Conservation (phyloP, 768 basidiomycete genomes). For the Trametes punicea region DNA sequence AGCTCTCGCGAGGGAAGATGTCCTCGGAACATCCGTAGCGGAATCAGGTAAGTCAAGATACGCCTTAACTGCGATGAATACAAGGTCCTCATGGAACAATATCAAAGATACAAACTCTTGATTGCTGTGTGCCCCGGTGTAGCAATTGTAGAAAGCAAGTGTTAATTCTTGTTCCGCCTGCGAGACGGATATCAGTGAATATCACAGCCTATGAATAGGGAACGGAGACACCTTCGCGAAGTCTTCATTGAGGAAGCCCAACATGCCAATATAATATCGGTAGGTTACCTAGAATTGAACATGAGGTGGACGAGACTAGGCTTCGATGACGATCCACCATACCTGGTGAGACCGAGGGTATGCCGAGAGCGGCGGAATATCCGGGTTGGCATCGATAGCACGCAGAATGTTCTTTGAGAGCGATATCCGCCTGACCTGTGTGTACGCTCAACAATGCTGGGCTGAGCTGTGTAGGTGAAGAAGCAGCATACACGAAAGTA, state of each 20-base stretch:
- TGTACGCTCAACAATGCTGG: not conserved
- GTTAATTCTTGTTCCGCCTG: constrained; percentile 86
- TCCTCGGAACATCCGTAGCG: constrained; percentile 83
- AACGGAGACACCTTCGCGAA: constrained; percentile 70
- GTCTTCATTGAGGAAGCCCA: constrained; percentile 91
- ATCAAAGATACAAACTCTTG: constrained; percentile 64
- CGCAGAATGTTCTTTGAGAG: constrained; percentile 89
- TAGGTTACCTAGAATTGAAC: constrained; percentile 73
- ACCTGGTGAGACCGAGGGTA: constrained; percentile 90
- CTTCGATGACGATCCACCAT: constrained; percentile 13
- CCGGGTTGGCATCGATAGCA: constrained; percentile 80
- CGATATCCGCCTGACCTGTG: constrained; percentile 85
- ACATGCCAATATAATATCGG: constrained; percentile 91
- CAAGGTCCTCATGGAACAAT: constrained; percentile 1
- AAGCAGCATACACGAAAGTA: constrained; percentile 78
- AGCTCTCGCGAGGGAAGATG: constrained; percentile 76
- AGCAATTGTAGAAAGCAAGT: constrained; percentile 84
- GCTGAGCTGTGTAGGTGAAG: not conserved
- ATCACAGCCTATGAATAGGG: not conserved
- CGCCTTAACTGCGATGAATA: constrained; percentile 66
- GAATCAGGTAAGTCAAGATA: constrained; percentile 87
- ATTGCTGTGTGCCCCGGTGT: constrained; percentile 64
- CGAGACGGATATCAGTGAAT: not conserved
- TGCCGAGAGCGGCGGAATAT: constrained; percentile 70
- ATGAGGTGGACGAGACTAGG: not conserved